Conservation (phyloP, 495 filamentous ascomycete species). For the Entonaema liquescens region DNA sequence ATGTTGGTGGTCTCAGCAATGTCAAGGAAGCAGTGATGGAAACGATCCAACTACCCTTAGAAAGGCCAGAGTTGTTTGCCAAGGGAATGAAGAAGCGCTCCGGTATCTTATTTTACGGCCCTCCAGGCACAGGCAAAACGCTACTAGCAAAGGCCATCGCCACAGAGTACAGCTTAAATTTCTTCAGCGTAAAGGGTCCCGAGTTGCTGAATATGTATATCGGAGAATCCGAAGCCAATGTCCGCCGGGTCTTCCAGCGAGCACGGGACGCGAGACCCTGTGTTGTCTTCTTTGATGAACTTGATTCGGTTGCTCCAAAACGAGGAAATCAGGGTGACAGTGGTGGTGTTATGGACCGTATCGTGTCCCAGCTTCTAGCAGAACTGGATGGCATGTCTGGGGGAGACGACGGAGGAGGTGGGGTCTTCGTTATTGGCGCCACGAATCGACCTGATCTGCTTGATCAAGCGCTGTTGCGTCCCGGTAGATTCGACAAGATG, state of each 20-base stretch:
- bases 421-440: conserved; percentile 97
- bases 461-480: conserved; percentile 88
- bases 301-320: conserved; percentile 97
- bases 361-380: conserved; percentile 93
- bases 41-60: conserved; percentile 93
- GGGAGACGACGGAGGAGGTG: conserved; percentile 79
- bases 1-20: conserved; percentile 91
- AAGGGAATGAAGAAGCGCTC: conserved; percentile 99
- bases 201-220: conserved; percentile 99
- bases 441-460: conserved; percentile 95
- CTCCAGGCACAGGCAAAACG: conserved; percentile 96
- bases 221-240: conserved; percentile 97
- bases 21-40: conserved; percentile 97
- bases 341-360: conserved; percentile 98
- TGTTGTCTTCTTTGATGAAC: conserved; percentile 98
- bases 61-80: conserved; percentile 93
- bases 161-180: conserved; percentile 97
- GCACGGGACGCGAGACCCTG: conserved; percentile 95
- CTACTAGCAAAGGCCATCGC: conserved; percentile 97
- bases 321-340: conserved; percentile 97
- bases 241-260: conserved; percentile 93
- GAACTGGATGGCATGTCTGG: conserved; percentile 98
- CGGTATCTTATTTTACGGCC: conserved; percentile 97
- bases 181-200: conserved; percentile 98
- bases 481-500: conserved; percentile 98